Evolutionary conservation across 352 stramenopile genomes (phyloP).

Genomic region (Pseudoperonospora humuli): DNA sequence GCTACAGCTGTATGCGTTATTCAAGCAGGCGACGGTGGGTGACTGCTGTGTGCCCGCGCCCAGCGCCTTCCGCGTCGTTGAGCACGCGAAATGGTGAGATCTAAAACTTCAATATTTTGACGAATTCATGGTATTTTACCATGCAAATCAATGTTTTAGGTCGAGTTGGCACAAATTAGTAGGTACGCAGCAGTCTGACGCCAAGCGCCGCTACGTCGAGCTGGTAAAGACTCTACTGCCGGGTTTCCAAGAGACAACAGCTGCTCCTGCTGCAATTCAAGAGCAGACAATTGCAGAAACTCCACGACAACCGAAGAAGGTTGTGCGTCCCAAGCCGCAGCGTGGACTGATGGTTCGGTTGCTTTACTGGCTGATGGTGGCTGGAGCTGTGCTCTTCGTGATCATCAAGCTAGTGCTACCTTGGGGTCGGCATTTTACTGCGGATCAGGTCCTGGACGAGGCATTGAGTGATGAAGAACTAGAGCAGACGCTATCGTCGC

Average conservation of each 20-base stretch:
- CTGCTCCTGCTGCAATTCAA: neutral
- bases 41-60: constrained; percentile 49
- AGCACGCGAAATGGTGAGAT: constrained; percentile 54
- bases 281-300: neutral
- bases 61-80: constrained; percentile 49
- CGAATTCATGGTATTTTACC: neutral
- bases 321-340: constrained; percentile 9
- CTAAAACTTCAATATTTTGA: neutral
- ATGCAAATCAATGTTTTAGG: constrained; percentile 21
- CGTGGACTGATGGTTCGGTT: constrained; percentile 12
- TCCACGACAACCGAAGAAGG: neutral
- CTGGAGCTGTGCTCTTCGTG: constrained; percentile 2
- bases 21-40: constrained; percentile 67
- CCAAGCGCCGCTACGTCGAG: constrained; percentile 45
- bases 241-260: constrained; percentile 26
- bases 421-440: constrained; percentile 11
- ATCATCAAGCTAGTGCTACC: constrained; percentile 18
- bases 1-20: constrained; percentile 69
- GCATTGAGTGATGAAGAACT: constrained; percentile 14
- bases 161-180: constrained; percentile 40
- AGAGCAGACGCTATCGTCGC: constrained; percentile 24
- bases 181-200: constrained; percentile 27
- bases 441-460: constrained; percentile 20
- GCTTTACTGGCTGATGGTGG: constrained; percentile 1
- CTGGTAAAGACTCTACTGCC: constrained; percentile 43